A percentile compares a stretch with the other conserved stretches of the same genome.
Evolutionary conservation across 164 flowering plant genomes (phyloP).

Genomic region (Taxillus chinensis): DNA sequence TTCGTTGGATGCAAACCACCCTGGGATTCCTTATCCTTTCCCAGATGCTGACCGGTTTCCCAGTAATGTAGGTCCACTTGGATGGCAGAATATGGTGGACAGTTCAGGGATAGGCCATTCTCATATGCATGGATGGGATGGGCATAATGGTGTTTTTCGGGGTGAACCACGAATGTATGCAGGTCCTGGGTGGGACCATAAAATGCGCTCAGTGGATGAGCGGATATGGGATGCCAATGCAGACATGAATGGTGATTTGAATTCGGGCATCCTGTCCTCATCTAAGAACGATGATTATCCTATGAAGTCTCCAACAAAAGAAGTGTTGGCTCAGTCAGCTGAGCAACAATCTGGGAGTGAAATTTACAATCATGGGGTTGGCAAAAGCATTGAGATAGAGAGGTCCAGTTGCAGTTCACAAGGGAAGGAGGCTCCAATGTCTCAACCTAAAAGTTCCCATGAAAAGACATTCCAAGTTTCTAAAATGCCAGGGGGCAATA

Average conservation of each 20-base stretch:
- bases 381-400: background rate
- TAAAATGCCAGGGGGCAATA: background rate
- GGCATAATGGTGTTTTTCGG: background rate
- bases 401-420: background rate
- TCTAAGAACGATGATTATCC: constrained; percentile 1
- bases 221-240: background rate
- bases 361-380: background rate
- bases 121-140: constrained; percentile 1
- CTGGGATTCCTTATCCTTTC: background rate
- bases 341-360: background rate
- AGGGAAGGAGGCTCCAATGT: background rate
- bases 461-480: background rate
- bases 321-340: background rate
- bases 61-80: background rate
- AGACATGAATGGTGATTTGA: constrained; percentile 1
- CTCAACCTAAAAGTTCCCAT: background rate
- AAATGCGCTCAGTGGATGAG: background rate
- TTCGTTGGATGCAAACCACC: background rate
- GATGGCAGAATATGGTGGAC: constrained; percentile 1
- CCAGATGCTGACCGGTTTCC: background rate
- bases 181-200: background rate
- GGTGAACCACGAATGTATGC: background rate
- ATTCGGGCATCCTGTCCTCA: background rate
- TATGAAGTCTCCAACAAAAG: background rate
- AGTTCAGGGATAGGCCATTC: background rate